Conservation (phyloP, 2,329 filamentous ascomycete species). For the Diaporthe longicolla region DNA sequence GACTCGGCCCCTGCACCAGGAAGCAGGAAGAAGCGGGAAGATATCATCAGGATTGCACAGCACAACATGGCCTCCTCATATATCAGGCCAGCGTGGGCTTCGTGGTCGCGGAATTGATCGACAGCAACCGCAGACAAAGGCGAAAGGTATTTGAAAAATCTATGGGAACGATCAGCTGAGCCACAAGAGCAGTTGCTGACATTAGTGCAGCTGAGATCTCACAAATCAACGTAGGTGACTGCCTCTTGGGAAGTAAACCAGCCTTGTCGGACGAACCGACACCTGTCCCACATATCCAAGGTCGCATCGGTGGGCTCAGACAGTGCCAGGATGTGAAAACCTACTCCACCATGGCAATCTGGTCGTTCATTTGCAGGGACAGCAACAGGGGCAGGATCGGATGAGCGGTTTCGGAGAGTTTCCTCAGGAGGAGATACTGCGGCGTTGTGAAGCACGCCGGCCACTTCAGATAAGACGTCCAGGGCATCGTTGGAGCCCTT, state of each 20-base stretch:
- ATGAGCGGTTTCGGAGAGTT: background rate
- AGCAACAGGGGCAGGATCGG: background rate
- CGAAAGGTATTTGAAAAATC: background rate
- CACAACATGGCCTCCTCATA: background rate
- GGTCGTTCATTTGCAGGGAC: background rate
- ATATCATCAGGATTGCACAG: conserved; percentile 3
- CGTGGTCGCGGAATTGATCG: background rate
- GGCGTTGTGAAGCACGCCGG: background rate
- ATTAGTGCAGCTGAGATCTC: background rate
- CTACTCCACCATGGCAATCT: background rate
- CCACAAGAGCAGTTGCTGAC: background rate
- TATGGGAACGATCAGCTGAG: background rate
- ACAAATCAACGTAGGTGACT: background rate
- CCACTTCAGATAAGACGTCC: background rate
- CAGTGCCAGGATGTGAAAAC: background rate
- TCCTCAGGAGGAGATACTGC: background rate
- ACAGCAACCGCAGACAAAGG: background rate
- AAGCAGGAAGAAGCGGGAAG: conserved; percentile 3
- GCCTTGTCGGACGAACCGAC: background rate
- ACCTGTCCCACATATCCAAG: conserved; percentile 5
- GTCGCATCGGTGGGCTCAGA: background rate
- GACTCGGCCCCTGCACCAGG: background rate
- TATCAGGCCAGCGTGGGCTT: background rate
- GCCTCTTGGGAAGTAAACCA: conserved; percentile 2
- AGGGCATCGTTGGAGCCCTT: conserved; percentile 11